A percentile compares a stretch with the other conserved stretches of the same genome.
Conservation (phyloP, 2,329 filamentous ascomycete species). For the Colletotrichum sojae region DNA sequence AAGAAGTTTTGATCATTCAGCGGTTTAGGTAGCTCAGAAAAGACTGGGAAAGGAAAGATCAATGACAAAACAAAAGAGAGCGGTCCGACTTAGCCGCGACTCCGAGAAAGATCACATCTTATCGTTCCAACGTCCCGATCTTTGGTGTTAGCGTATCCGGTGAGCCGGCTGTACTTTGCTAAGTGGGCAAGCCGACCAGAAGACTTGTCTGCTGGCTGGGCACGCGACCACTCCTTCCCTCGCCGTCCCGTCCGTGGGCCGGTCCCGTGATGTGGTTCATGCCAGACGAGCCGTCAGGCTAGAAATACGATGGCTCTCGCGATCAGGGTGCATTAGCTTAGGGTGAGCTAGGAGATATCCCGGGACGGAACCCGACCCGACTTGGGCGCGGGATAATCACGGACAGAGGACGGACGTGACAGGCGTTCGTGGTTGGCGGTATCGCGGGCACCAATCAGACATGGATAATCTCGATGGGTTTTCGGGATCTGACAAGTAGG, state of each 20-base stretch:
- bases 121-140: not conserved
- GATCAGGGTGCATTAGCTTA: not conserved
- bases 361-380: slow-evolving; percentile 1
- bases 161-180: not conserved
- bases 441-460: slow-evolving; percentile 30
- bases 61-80: not conserved
- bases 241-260: not conserved
- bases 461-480: not conserved
- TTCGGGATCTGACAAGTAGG: not conserved
- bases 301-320: not conserved
- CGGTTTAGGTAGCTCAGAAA: slow-evolving; percentile 7
- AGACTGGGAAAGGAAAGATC: not conserved
- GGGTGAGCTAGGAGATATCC: slow-evolving; percentile 4
- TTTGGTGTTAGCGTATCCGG: not conserved
- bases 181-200: no score
- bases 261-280: slow-evolving; percentile 18
- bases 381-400: not conserved
- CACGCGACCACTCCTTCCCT: slow-evolving; percentile 20
- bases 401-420: not conserved
- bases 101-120: not conserved
- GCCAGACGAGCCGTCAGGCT: not conserved
- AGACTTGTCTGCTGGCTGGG: slow-evolving; percentile 2
- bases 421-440: not conserved
- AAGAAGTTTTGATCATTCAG: slow-evolving; percentile 2
- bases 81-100: not conserved